Evolutionary conservation across 441 rosid species (phyloP), one percentile per base, ranked within the genome.

Genomic region (Jatropha podagrica): DNA sequence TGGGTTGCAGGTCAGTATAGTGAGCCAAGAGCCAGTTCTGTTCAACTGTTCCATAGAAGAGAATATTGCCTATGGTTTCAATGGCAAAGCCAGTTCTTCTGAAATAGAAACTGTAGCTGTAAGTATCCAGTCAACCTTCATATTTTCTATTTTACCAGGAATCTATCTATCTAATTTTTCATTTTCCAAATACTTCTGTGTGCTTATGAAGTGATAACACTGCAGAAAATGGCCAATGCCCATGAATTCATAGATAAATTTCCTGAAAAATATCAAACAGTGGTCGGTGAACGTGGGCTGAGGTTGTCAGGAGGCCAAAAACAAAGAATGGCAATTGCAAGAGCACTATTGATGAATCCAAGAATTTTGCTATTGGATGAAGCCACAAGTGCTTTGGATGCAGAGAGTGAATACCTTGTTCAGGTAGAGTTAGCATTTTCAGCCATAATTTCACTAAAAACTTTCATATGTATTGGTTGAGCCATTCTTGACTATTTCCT

Each of bases 211-310:
- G 3, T 61, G 17, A 48, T 66, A 20, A 77, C 9, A 72, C 59
- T 81, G 85, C 89, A 95, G 99, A 95, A 87, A 88, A 92, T 93
- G 99, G 96, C 97, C 9, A 95, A 95, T 76, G 99, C 99, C 2
- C 91, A 93, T 4, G 96, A 91, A 9, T 95, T 95, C 85, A 85
- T 95, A 65, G 85, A 84, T 5, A 86, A 81, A 20, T 93, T 93
- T 75, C 96, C 98, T 0, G 98, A 93, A 26, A 92, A 92, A 76
- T 95, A 88, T 74, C 80, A 88, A 72, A 95, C 98, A 1, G 54
- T 76, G 17, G 98, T 90, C 0, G 98, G 98, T 71, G 98, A 95
- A 79, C 94, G 99, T 0, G 98, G 98, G 23, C 69, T 93, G 74
- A 90, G 99, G 74, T 92, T 93, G 41, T 95, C 96, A 0, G 99